Evolutionary conservation across 805 yeast species (phyloP).

Genomic region (Ogataea degrootiae): DNA sequence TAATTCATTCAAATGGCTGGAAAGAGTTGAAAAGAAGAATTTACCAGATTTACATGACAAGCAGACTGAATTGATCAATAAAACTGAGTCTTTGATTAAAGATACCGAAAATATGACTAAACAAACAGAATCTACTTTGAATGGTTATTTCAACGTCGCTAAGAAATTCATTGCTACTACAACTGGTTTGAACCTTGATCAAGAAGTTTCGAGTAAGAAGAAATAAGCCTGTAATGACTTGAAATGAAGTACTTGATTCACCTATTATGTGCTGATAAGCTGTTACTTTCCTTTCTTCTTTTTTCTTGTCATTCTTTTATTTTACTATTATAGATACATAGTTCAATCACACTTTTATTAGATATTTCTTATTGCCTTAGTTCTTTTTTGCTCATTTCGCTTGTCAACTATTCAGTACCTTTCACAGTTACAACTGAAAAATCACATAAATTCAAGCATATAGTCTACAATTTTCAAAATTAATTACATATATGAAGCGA

Average conservation of each 20-base stretch:
- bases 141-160: conserved; percentile 28
- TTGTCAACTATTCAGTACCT: too few species aligned
- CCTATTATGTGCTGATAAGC: too few species aligned
- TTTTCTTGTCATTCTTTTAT: too few species aligned
- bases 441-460: too few species aligned
- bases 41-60: conserved; percentile 61
- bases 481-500: too few species aligned
- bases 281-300: too few species aligned
- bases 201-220: conserved; percentile 50
- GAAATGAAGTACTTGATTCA: not conserved
- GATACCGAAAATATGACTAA: conserved; percentile 40
- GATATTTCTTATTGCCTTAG: too few species aligned
- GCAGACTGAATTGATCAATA: conserved; percentile 47
- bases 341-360: too few species aligned
- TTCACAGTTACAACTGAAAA: too few species aligned
- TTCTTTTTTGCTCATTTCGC: too few species aligned
- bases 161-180: conserved; percentile 43
- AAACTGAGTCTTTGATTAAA: conserved; percentile 40
- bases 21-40: conserved; percentile 55
- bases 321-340: too few species aligned
- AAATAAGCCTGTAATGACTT: conserved; percentile 10
- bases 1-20: conserved; percentile 53
- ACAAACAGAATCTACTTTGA: conserved; percentile 34
- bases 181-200: conserved; percentile 69
- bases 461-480: too few species aligned